These are phyloP conservation scores for Neoboletus magnificus DNA, from an alignment of 768 basidiomycete genomes.

Conservation along the genomic window DNA sequence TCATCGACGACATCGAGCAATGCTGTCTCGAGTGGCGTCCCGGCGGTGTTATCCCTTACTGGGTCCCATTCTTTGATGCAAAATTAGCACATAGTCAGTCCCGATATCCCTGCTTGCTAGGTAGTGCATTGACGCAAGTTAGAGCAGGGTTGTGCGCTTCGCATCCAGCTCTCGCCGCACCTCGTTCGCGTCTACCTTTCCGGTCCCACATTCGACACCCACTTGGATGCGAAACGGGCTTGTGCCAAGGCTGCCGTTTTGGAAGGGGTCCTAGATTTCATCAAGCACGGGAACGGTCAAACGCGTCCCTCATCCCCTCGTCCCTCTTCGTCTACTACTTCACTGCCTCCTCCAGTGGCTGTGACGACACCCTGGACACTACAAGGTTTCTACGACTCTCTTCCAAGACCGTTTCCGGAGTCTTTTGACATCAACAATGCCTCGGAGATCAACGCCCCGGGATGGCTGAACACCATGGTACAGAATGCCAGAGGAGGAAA, in stretches of 20 bases:
- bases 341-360: neutral
- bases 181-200: constrained; percentile 51
- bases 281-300: constrained; percentile 54
- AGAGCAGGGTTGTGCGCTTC: constrained; percentile 57
- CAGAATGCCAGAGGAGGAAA: constrained; percentile 52
- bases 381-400: constrained; percentile 58
- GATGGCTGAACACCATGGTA: constrained; percentile 49
- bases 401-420: constrained; percentile 64
- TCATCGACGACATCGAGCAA: constrained; percentile 45
- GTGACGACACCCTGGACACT: constrained; percentile 36
- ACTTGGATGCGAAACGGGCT: constrained; percentile 44
- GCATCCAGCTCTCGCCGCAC: constrained; percentile 50
- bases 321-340: neutral
- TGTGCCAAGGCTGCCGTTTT: constrained; percentile 54
- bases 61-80: constrained; percentile 48
- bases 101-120: neutral
- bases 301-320: constrained; percentile 32
- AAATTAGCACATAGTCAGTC: constrained; percentile 44
- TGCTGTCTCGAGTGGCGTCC: constrained; percentile 56
- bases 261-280: constrained; percentile 56
- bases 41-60: constrained; percentile 48
- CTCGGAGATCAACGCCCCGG: constrained; percentile 51
- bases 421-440: constrained; percentile 42
- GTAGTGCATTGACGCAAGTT: neutral
- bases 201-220: constrained; percentile 40